A percentile compares a stretch with the other conserved stretches of the same genome.
These are phyloP conservation scores for Globisporangium ultimum DNA, from an alignment of 352 stramenopile genomes.

Conservation along the genomic window DNA sequence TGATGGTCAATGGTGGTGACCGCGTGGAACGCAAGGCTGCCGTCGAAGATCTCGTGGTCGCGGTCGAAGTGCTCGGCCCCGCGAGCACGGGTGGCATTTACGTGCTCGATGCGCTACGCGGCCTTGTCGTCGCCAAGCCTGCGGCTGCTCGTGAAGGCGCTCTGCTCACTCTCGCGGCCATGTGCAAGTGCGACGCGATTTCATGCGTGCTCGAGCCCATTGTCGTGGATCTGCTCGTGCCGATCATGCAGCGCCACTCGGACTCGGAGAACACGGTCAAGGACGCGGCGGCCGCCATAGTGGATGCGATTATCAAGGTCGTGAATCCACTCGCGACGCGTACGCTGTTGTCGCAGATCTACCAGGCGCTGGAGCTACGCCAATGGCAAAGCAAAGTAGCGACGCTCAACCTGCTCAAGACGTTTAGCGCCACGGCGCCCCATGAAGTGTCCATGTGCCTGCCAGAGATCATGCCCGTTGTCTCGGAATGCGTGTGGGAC, in stretches of 20 bases:
- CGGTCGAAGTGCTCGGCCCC: conserved; percentile 38
- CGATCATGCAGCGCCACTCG: conserved; percentile 55
- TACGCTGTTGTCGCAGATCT: conserved; percentile 57
- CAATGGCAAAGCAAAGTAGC: conserved; percentile 89
- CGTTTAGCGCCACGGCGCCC: conserved; percentile 63
- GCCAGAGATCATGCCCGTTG: conserved; percentile 87
- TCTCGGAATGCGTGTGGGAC: conserved; percentile 91
- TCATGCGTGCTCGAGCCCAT: conserved; percentile 52
- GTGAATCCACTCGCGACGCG: conserved; percentile 62
- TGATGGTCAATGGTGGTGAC: conserved; percentile 29
- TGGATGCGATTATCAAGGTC: conserved; percentile 29
- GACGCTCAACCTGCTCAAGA: conserved; percentile 74
- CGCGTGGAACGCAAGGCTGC: conserved; percentile 42
- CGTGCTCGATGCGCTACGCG: conserved; percentile 42
- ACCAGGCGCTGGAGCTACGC: conserved; percentile 47
- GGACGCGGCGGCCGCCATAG: conserved; percentile 28
- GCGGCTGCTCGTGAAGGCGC: conserved; percentile 50
- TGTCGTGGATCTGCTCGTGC: conserved; percentile 42
- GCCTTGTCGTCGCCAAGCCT: conserved; percentile 38
- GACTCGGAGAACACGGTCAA: conserved; percentile 65
- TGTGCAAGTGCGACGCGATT: conserved; percentile 45
- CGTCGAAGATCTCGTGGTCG: conserved; percentile 41
- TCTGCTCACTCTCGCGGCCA: conserved; percentile 33
- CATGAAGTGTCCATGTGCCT: conserved; percentile 77
- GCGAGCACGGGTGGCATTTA: conserved; percentile 33